phyloP scores from a whole-genome alignment of 331 rosid genomes.

The Malus hybrid region DNA sequence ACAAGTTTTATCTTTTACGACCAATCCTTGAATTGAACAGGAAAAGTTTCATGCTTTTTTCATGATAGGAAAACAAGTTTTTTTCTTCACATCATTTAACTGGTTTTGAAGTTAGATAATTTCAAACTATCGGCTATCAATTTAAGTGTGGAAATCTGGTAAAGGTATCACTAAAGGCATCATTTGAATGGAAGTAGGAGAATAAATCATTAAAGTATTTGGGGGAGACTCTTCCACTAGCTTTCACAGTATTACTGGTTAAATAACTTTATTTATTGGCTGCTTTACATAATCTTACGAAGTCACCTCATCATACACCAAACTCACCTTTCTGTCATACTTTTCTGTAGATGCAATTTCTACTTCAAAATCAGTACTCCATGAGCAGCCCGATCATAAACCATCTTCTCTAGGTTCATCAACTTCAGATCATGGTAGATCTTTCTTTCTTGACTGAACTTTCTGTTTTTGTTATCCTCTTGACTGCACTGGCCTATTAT shows the following conservation, averaged over 20 bases:
- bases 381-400: slow-evolving; percentile 2
- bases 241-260: not conserved
- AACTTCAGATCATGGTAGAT: slow-evolving; percentile 4
- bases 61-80: not conserved
- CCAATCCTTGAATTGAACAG: not conserved
- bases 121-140: not conserved
- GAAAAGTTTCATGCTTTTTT: not conserved
- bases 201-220: not conserved
- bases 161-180: not conserved
- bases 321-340: not conserved
- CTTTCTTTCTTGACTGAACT: not conserved
- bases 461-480: not conserved
- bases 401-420: slow-evolving; percentile 13
- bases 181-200: not conserved
- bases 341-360: slow-evolving; percentile 3
- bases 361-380: not conserved
- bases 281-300: not conserved
- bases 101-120: not conserved
- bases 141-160: not conserved
- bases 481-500: not conserved
- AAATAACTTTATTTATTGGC: not conserved
- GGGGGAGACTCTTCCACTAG: not conserved
- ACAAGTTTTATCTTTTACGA: not conserved
- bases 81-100: not conserved
- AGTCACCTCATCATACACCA: not conserved